phyloP scores from a whole-genome alignment of 2,329 filamentous ascomycete genomes.

The Aspergillus cejpii region DNA sequence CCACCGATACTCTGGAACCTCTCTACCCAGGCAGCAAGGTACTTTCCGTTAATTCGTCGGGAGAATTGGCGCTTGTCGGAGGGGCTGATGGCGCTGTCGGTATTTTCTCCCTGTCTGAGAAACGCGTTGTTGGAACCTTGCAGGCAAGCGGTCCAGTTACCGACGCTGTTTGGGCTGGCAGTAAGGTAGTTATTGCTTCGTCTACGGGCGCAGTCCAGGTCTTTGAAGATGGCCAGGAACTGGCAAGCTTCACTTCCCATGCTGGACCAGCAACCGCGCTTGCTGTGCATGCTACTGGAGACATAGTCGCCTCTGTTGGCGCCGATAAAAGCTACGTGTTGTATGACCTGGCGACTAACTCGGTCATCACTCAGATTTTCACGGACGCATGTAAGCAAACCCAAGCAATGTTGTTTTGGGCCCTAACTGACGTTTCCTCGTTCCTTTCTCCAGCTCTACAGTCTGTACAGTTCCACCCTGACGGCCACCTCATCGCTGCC shows the following conservation, averaged over 20 bases:
- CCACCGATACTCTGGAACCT: slow-evolving; percentile 49
- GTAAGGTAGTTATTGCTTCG: slow-evolving; percentile 65
- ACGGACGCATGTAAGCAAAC: slow-evolving; percentile 63
- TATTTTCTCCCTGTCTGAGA: slow-evolving; percentile 70
- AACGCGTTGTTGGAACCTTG: slow-evolving; percentile 65
- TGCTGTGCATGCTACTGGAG: slow-evolving; percentile 72
- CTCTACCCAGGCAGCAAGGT: slow-evolving; percentile 54
- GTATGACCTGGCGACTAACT: slow-evolving; percentile 66
- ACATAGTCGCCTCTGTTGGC: slow-evolving; percentile 79
- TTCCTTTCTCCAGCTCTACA: slow-evolving; percentile 56
- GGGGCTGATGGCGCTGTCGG: slow-evolving; percentile 69
- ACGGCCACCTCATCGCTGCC: slow-evolving; percentile 86
- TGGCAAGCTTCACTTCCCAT: slow-evolving; percentile 69
- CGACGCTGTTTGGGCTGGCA: slow-evolving; percentile 52
- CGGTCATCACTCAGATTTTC: slow-evolving; percentile 69
- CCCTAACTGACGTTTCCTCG: slow-evolving; percentile 5
- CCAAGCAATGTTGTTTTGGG: slow-evolving; percentile 7
- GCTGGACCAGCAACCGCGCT: slow-evolving; percentile 72
- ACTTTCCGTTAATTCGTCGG: slow-evolving; percentile 53
- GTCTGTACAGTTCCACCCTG: slow-evolving; percentile 81
- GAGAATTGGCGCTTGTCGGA: slow-evolving; percentile 64
- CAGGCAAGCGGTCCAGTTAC: slow-evolving; percentile 62
- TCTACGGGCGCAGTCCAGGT: slow-evolving; percentile 72
- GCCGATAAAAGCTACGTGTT: slow-evolving; percentile 88
- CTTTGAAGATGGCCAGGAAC: slow-evolving; percentile 63